Conservation (phyloP, 2,329 filamentous ascomycete genomes). For the Botryotinia convoluta region DNA sequence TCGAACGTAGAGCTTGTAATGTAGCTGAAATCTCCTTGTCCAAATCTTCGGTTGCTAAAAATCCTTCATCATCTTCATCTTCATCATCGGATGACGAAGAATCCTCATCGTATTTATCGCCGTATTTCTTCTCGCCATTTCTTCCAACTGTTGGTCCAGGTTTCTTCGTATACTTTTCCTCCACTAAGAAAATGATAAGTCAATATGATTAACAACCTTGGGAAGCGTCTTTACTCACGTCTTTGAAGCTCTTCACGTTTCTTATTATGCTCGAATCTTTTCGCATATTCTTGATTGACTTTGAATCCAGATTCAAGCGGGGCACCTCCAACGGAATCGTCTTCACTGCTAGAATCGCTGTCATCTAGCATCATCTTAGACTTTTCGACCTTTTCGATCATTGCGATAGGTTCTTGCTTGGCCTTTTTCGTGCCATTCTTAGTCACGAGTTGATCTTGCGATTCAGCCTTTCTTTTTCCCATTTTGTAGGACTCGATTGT, state of each 20-base stretch:
- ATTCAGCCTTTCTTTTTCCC: constrained; percentile 39
- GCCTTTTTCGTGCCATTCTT: constrained; percentile 32
- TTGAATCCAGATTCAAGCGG: constrained; percentile 55
- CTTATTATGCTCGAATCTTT: constrained; percentile 93
- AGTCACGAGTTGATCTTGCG: constrained; percentile 24
- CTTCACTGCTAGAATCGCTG: constrained; percentile 39
- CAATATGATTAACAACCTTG: constrained; percentile 28
- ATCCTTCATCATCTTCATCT: constrained; percentile 85
- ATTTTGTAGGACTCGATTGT: constrained; percentile 27
- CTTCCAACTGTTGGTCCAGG: constrained; percentile 43
- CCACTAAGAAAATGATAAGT: constrained; percentile 54
- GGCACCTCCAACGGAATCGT: constrained; percentile 40
- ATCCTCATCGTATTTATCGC: constrained; percentile 48
- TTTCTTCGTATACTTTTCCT: constrained; percentile 72
- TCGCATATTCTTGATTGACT: constrained; percentile 88
- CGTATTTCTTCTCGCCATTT: constrained; percentile 37
- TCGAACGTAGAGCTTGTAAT: constrained; percentile 80
- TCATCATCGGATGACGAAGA: constrained; percentile 71
- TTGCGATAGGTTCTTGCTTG: constrained; percentile 28
- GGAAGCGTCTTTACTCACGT: constrained; percentile 46
- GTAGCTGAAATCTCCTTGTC: constrained; percentile 87
- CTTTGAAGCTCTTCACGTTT: constrained; percentile 83
- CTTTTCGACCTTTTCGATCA: constrained; percentile 20
- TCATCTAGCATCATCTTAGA: constrained; percentile 49
- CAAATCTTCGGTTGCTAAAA: constrained; percentile 78